These are phyloP conservation scores for Metschnikowia kunwiensis DNA, from an alignment of 805 yeast species.

Conservation along the genomic window DNA sequence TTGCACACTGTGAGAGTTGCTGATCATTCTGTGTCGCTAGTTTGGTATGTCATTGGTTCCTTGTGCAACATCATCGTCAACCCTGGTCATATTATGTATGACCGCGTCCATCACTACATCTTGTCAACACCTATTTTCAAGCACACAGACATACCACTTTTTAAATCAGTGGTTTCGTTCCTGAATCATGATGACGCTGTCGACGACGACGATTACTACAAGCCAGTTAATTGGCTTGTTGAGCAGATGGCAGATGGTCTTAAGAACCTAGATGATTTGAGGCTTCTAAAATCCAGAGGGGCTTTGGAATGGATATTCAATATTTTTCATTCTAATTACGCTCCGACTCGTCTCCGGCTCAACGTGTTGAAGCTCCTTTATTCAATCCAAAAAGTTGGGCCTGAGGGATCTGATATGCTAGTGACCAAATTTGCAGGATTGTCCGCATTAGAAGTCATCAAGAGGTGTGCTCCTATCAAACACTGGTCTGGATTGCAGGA, in stretches of 20 bases:
- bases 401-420: conserved; percentile 55
- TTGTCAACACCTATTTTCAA: conserved; percentile 50
- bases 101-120: conserved; percentile 64
- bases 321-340: conserved; percentile 45
- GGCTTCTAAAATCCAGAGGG: conserved; percentile 48
- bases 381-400: conserved; percentile 45
- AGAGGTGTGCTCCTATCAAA: conserved; percentile 15
- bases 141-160: conserved; percentile 45
- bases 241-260: conserved; percentile 47
- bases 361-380: conserved; percentile 43
- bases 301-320: conserved; percentile 68
- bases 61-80: conserved; percentile 55
- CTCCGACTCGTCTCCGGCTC: conserved; percentile 37
- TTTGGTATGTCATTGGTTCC: conserved; percentile 55
- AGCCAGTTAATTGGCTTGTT: conserved; percentile 66
- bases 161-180: conserved; percentile 33
- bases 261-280: conserved; percentile 48
- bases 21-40: conserved; percentile 18
- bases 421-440: conserved; percentile 53
- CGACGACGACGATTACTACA: conserved; percentile 50
- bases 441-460: conserved; percentile 26
- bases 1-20: conserved; percentile 31
- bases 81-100: conserved; percentile 75
- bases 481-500: conserved; percentile 24
- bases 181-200: conserved; percentile 20